Evolutionary conservation across 352 stramenopile genomes (phyloP).

Genomic region (Globisporangium recalcitrans): DNA sequence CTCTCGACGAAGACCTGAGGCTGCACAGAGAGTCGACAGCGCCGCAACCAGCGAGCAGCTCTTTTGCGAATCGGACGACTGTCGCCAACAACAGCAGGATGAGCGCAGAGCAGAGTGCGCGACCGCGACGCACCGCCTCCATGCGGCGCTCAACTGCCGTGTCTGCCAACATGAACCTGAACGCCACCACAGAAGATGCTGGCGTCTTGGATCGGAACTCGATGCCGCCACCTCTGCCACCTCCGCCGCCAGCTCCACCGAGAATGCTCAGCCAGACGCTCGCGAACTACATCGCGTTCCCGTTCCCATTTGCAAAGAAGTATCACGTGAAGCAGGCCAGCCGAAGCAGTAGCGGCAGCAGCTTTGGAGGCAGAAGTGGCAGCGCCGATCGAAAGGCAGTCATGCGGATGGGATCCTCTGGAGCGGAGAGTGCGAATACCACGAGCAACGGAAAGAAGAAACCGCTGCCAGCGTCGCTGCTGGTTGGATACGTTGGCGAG

Average conservation of each 20-base stretch:
- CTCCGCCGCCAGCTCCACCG: slow-evolving; percentile 13
- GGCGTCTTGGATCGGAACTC: background rate
- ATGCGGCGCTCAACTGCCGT: slow-evolving; percentile 14
- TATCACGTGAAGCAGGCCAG: slow-evolving; percentile 13
- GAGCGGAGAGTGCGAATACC: background rate
- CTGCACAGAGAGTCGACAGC: background rate
- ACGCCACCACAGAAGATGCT: slow-evolving; percentile 3
- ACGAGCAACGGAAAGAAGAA: slow-evolving; percentile 9
- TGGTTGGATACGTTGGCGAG: slow-evolving; percentile 38
- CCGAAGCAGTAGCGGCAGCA: slow-evolving; percentile 13
- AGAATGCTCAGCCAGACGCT: slow-evolving; percentile 48
- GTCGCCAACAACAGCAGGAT: background rate
- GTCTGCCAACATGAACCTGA: slow-evolving; percentile 25
- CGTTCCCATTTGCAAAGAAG: slow-evolving; percentile 67
- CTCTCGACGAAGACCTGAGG: slow-evolving; percentile 54
- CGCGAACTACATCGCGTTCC: slow-evolving; percentile 71
- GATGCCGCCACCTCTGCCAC: background rate
- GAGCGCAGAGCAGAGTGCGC: slow-evolving; percentile 1
- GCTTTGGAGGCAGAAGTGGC: slow-evolving; percentile 2
- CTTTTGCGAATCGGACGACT: background rate
- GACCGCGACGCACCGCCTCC: background rate
- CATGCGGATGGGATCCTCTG: slow-evolving; percentile 1
- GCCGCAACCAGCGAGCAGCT: background rate
- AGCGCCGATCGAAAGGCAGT: slow-evolving; percentile 4
- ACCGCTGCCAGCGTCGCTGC: slow-evolving; percentile 7